Conservation (phyloP, 495 filamentous ascomycete genomes). For the Neurospora terricola region DNA sequence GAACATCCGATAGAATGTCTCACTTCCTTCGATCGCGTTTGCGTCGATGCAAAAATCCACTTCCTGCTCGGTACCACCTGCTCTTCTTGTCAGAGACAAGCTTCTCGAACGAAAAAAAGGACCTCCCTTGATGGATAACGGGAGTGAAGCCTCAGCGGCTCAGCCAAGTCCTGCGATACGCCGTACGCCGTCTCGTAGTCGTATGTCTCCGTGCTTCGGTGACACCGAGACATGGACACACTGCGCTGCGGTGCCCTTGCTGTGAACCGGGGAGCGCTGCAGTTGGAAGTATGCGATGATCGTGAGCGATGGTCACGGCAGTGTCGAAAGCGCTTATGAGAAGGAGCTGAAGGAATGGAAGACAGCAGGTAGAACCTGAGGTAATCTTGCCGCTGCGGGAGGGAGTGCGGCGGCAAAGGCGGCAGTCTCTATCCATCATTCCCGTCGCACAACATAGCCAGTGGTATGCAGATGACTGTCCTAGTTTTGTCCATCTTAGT, state of each 20-base stretch:
- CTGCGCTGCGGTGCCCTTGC: too few species aligned
- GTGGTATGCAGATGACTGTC: background rate
- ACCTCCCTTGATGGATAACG: background rate
- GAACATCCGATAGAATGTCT: background rate
- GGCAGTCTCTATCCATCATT: background rate
- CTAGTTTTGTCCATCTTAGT: background rate
- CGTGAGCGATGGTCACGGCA: too few species aligned
- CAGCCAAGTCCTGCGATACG: background rate
- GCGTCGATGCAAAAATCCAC: background rate
- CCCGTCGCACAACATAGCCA: background rate
- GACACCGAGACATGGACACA: background rate
- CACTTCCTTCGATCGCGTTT: background rate
- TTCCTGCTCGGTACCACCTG: background rate
- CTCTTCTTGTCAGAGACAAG: background rate
- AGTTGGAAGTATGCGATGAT: too few species aligned
- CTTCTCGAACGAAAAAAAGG: background rate
- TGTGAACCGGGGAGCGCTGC: too few species aligned
- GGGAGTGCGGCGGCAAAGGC: background rate
- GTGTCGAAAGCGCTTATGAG: background rate
- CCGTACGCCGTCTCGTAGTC: background rate
- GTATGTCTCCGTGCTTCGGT: background rate
- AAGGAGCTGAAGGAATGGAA: background rate
- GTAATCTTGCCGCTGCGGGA: background rate
- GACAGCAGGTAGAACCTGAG: background rate
- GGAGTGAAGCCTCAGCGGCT: background rate